Percentiles rank a stretch among this genome's conserved stretches.
Conservation (phyloP, 257 asterid species). For the Nicotiana obtusifolia region DNA sequence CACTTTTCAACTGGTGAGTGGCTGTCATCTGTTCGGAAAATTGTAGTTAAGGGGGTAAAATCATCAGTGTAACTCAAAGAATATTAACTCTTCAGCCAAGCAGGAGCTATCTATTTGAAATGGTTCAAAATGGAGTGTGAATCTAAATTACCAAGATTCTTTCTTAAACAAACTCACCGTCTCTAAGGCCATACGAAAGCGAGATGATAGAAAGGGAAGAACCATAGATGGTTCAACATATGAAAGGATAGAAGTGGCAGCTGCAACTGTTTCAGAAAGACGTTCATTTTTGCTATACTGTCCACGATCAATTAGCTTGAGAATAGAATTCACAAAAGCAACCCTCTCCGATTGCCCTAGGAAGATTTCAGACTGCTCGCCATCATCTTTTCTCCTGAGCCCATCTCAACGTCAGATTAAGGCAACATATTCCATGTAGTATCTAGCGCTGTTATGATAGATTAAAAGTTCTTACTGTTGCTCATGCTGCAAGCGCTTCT, state of each 20-base stretch:
- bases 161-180: slow-evolving; percentile 60
- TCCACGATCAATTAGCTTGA: slow-evolving; percentile 95
- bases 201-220: slow-evolving; percentile 83
- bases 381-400: slow-evolving; percentile 63
- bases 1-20: slow-evolving; percentile 98
- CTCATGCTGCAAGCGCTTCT: slow-evolving; percentile 81
- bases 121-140: background rate
- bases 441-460: background rate
- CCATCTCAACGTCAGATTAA: slow-evolving; percentile 18
- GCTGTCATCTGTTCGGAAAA: slow-evolving; percentile 79
- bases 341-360: slow-evolving; percentile 67
- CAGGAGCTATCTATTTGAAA: background rate
- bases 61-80: slow-evolving; percentile 13
- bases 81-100: slow-evolving; percentile 5
- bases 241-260: slow-evolving; percentile 88
- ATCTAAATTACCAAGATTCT: background rate
- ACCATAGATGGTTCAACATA: slow-evolving; percentile 90
- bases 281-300: slow-evolving; percentile 92
- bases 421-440: background rate
- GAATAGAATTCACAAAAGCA: slow-evolving; percentile 63
- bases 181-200: slow-evolving; percentile 98
- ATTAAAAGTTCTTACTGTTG: slow-evolving; percentile 60
- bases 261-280: slow-evolving; percentile 93
- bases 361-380: slow-evolving; percentile 43
- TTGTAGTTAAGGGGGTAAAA: background rate